Evolutionary conservation across 805 yeast species (phyloP).

Genomic region (Kodamaea hsintzibuensis): DNA sequence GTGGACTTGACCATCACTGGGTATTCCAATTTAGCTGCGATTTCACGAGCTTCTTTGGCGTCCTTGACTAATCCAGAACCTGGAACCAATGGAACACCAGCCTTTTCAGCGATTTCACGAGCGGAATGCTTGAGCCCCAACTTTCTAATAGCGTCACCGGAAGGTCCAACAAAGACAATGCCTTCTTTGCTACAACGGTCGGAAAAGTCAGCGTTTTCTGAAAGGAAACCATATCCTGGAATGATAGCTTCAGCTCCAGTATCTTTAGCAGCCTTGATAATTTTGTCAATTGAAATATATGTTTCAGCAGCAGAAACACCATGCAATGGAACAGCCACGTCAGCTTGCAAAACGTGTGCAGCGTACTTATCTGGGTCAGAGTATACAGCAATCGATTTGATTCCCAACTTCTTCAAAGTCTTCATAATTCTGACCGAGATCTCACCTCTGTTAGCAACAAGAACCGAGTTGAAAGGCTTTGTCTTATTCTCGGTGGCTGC

Average conservation of each 20-base stretch:
- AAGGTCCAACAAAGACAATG: slow-evolving; percentile 93
- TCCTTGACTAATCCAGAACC: slow-evolving; percentile 82
- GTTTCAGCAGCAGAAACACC: slow-evolving; percentile 91
- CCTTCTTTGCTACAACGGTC: slow-evolving; percentile 83
- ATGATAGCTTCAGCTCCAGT: slow-evolving; percentile 92
- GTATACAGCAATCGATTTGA: slow-evolving; percentile 82
- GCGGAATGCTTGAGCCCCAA: slow-evolving; percentile 97
- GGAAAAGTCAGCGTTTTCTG: slow-evolving; percentile 95
- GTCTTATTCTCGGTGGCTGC: slow-evolving; percentile 24
- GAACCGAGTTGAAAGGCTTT: slow-evolving; percentile 73
- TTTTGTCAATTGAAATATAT: slow-evolving; percentile 81
- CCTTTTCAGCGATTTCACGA: slow-evolving; percentile 84
- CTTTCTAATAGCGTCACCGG: slow-evolving; percentile 88
- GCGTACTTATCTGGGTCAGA: slow-evolving; percentile 90
- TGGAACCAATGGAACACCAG: slow-evolving; percentile 97
- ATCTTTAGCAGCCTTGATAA: slow-evolving; percentile 79
- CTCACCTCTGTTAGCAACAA: slow-evolving; percentile 97
- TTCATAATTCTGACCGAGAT: slow-evolving; percentile 93
- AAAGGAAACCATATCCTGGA: slow-evolving; percentile 96
- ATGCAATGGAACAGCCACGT: slow-evolving; percentile 72
- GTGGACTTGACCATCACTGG: slow-evolving; percentile 97
- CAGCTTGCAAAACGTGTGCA: slow-evolving; percentile 82
- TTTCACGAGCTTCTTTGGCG: slow-evolving; percentile 70
- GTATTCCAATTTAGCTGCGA: slow-evolving; percentile 75
- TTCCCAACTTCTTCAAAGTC: slow-evolving; percentile 78